phyloP scores from a whole-genome alignment of 1,139 yeast species.

The Scheffersomyces titani region DNA sequence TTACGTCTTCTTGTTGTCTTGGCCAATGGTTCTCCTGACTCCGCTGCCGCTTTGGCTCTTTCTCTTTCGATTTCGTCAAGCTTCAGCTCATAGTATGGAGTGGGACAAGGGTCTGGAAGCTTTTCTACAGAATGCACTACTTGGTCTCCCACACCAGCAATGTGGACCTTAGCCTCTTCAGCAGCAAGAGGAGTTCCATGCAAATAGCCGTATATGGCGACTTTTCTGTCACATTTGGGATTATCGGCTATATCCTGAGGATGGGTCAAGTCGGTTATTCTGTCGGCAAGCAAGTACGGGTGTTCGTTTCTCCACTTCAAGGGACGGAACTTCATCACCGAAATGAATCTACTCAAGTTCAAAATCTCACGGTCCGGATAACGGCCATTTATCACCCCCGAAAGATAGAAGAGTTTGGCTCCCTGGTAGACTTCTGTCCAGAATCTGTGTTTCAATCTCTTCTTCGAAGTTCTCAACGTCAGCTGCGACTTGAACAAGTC shows the following conservation, averaged over 20 bases:
- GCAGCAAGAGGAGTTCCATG: conserved; percentile 89
- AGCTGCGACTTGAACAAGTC: conserved; percentile 90
- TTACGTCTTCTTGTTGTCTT: conserved; percentile 72
- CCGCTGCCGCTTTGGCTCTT: conserved; percentile 63
- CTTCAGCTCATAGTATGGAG: conserved; percentile 87
- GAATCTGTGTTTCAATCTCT: conserved; percentile 87
- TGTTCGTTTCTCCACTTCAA: conserved; percentile 98
- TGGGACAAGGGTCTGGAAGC: conserved; percentile 98
- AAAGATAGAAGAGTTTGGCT: conserved; percentile 89
- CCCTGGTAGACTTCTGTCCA: conserved; percentile 99
- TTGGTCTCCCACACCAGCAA: conserved; percentile 95
- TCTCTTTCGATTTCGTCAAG: conserved; percentile 79
- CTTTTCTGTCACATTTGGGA: conserved; percentile 82
- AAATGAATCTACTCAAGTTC: conserved; percentile 87
- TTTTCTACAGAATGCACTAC: conserved; percentile 76
- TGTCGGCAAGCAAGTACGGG: conserved; percentile 88
- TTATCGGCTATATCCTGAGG: conserved; percentile 79
- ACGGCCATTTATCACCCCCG: conserved; percentile 96
- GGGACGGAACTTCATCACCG: conserved; percentile 98
- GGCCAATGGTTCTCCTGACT: conserved; percentile 54
- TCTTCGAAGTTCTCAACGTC: conserved; percentile 88
- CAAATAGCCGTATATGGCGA: conserved; percentile 90
- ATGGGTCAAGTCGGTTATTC: conserved; percentile 94
- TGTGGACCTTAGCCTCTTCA: conserved; percentile 78
- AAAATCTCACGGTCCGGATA: conserved; percentile 96